Evolutionary conservation across 495 filamentous ascomycete species (phyloP).

Genomic region (Penicillium canescens): DNA sequence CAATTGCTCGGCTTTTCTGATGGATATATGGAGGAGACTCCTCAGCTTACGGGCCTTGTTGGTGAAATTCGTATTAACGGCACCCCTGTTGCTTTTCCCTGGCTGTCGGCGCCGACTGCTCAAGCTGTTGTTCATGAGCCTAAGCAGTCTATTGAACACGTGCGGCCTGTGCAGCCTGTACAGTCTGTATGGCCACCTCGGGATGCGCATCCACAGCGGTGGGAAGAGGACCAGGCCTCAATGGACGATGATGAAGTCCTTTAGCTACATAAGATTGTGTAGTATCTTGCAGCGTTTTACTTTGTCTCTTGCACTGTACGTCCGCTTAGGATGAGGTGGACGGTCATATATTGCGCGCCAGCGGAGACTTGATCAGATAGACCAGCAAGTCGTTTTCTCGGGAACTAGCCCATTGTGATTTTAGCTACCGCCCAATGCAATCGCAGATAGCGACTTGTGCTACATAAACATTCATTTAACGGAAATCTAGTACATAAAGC

Average conservation of each 20-base stretch:
- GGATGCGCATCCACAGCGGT: constrained; percentile 10
- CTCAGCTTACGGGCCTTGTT: constrained; percentile 24
- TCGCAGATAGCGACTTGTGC: background rate
- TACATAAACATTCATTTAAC: background rate
- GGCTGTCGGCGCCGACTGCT: constrained; percentile 18
- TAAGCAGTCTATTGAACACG: too few relatives aligned
- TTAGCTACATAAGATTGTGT: constrained; percentile 10
- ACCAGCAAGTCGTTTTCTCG: background rate
- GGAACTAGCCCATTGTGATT: background rate
- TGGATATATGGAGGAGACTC: constrained; percentile 43
- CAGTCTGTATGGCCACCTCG: constrained; percentile 16
- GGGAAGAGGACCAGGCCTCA: constrained; percentile 20
- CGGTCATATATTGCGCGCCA: too few relatives aligned
- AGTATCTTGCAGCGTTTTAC: background rate
- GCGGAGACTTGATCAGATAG: too few relatives aligned
- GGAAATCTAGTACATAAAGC: background rate
- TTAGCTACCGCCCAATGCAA: background rate
- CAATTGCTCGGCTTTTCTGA: constrained; percentile 44
- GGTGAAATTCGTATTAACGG: constrained; percentile 40
- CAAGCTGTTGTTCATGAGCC: background rate
- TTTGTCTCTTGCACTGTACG: background rate
- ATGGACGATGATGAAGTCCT: constrained; percentile 42
- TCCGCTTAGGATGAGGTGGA: too few relatives aligned
- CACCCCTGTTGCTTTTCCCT: constrained; percentile 25
- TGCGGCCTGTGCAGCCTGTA: constrained; percentile 5